Percentiles rank a stretch among this genome's conserved stretches.
Conservation (phyloP, 2,329 filamentous ascomycete species). For the Diaporthe velutina region DNA sequence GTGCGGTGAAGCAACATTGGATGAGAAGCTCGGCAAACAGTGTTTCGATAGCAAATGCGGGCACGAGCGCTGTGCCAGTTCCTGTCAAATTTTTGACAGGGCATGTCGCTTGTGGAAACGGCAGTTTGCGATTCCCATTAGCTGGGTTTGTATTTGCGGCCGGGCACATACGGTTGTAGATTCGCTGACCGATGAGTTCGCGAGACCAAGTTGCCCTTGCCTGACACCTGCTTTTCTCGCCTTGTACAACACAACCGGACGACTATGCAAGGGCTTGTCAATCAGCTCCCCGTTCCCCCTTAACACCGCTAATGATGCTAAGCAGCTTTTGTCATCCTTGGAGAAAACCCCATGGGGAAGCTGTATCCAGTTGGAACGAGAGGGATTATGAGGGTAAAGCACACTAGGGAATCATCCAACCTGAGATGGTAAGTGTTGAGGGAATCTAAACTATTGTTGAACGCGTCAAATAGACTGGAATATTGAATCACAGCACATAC, state of each 20-base stretch:
- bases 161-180: neutral
- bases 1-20: neutral
- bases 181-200: neutral
- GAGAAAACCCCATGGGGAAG: neutral
- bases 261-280: neutral
- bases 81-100: neutral
- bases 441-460: neutral
- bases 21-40: neutral
- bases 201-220: neutral
- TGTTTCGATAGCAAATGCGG: neutral
- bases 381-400: too few species aligned
- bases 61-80: neutral
- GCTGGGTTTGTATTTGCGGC: slow-evolving; percentile 9
- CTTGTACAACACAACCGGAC: slow-evolving; percentile 17
- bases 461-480: neutral
- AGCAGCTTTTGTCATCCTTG: neutral
- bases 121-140: neutral
- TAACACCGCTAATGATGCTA: neutral
- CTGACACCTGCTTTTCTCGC: neutral
- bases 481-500: neutral
- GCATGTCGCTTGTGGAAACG: slow-evolving; percentile 1
- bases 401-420: neutral
- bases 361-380: neutral
- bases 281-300: neutral
- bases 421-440: neutral